These are phyloP conservation scores for Aureobasidium mangrovei DNA, from an alignment of 2,329 filamentous ascomycete genomes.

Conservation along the genomic window DNA sequence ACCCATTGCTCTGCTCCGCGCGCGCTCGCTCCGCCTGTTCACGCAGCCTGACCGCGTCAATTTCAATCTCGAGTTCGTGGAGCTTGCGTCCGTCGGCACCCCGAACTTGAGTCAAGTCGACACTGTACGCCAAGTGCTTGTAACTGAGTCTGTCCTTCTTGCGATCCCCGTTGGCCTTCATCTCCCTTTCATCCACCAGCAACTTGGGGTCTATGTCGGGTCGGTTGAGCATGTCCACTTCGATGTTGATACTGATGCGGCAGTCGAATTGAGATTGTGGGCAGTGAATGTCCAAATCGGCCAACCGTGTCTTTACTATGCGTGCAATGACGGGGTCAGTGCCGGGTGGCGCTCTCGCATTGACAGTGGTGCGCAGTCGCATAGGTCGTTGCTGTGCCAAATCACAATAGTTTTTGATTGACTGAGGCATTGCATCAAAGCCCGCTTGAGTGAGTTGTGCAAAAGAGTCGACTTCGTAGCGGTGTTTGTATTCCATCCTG, in stretches of 20 bases:
- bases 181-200: conserved; percentile 43
- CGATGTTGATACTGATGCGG: conserved; percentile 87
- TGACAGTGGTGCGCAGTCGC: conserved; percentile 48
- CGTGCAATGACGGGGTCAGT: conserved; percentile 57
- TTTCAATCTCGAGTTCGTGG: conserved; percentile 74
- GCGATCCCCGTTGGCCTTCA: conserved; percentile 28
- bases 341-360: conserved; percentile 55
- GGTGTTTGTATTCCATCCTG: conserved; percentile 70
- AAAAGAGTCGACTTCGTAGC: conserved; percentile 64
- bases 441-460: conserved; percentile 60
- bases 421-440: conserved; percentile 49
- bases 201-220: conserved; percentile 47
- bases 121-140: conserved; percentile 74
- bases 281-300: conserved; percentile 78
- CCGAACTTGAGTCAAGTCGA: conserved; percentile 85
- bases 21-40: conserved; percentile 33
- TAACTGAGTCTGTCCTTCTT: conserved; percentile 87
- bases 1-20: conserved; percentile 46
- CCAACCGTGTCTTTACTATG: conserved; percentile 86
- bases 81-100: conserved; percentile 46
- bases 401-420: conserved; percentile 19
- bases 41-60: conserved; percentile 54
- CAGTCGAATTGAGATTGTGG: conserved; percentile 75
- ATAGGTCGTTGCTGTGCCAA: conserved; percentile 49
- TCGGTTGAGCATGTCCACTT: conserved; percentile 60